phyloP scores from a whole-genome alignment of 345 rosid species.

The Balakata baccata region DNA sequence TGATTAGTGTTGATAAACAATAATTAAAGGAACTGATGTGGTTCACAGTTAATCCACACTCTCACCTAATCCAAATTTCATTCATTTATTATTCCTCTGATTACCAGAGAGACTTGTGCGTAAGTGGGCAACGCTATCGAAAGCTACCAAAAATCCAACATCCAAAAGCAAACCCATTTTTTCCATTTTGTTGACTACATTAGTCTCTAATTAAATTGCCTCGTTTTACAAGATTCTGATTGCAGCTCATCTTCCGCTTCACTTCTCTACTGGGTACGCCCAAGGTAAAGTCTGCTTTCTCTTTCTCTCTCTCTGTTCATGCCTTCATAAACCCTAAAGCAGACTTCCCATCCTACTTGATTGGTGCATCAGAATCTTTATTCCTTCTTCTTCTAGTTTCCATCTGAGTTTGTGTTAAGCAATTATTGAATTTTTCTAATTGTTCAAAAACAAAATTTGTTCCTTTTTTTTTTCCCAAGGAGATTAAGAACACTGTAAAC shows the following conservation, averaged over 20 bases:
- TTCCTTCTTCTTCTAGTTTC: no score
- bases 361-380: background rate
- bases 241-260: conserved; percentile 6
- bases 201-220: background rate
- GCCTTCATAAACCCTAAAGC: background rate
- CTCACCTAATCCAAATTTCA: background rate
- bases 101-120: no score
- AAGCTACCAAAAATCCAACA: background rate
- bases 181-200: background rate
- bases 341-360: background rate
- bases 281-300: background rate
- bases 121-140: no score
- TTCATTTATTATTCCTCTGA: no score
- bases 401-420: no score
- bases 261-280: background rate
- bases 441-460: no score
- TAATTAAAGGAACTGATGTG: no score
- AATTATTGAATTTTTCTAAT: no score
- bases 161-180: background rate
- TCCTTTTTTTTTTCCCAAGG: no score
- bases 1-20: no score
- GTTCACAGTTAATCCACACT: background rate
- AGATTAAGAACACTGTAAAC: background rate
- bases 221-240: background rate
- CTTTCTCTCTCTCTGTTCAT: background rate